phyloP scores from a whole-genome alignment of 305 asterid genomes.

The Plantago coronopus region DNA sequence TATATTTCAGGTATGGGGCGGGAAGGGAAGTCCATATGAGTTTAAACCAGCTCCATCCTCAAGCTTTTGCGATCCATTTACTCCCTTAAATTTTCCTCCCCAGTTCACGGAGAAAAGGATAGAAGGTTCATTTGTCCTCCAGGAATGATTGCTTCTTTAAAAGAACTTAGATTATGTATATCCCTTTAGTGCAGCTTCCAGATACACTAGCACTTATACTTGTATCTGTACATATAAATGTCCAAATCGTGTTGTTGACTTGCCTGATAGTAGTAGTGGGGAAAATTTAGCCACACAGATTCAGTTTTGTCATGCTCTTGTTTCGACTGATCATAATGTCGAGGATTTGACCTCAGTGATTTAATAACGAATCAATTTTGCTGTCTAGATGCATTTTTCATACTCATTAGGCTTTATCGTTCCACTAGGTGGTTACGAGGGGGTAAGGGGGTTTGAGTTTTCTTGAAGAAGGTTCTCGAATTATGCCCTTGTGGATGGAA shows the following conservation, averaged over 20 bases:
- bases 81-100: constrained; percentile 53
- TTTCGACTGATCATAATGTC: too few species aligned
- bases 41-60: constrained; percentile 91
- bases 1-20: constrained; percentile 82
- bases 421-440: too few species aligned
- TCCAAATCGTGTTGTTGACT: not conserved
- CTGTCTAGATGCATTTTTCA: too few species aligned
- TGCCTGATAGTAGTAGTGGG: constrained; percentile 2
- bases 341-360: too few species aligned
- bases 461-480: too few species aligned
- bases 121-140: constrained; percentile 70
- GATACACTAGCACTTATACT: constrained; percentile 10
- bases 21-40: constrained; percentile 79
- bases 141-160: constrained; percentile 40
- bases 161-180: constrained; percentile 30
- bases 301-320: not conserved
- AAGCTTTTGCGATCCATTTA: constrained; percentile 50
- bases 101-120: constrained; percentile 59
- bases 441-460: too few species aligned
- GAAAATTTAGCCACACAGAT: not conserved
- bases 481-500: too few species aligned
- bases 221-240: constrained; percentile 29
- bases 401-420: too few species aligned
- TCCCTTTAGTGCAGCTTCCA: constrained; percentile 16
- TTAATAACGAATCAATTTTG: too few species aligned